These are phyloP conservation scores for Pichia heedii DNA, from an alignment of 805 yeast genomes.

Conservation along the genomic window DNA sequence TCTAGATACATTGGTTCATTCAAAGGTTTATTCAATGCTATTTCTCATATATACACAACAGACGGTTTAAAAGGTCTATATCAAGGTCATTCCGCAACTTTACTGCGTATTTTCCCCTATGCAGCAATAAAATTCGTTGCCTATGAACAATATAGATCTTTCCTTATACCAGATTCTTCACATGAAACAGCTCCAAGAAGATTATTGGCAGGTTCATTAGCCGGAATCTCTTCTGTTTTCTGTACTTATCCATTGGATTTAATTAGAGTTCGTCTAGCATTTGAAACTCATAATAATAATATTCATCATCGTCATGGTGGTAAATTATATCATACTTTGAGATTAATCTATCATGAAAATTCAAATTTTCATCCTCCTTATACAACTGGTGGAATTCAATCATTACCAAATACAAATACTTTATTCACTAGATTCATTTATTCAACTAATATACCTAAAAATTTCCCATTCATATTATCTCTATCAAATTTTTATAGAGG, in stretches of 20 bases:
- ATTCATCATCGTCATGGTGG: conserved; percentile 27
- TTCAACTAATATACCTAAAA: conserved; percentile 13
- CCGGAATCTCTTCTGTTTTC: conserved; percentile 82
- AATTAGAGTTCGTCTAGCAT: conserved; percentile 85
- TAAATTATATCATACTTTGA: conserved; percentile 23
- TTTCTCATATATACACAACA: conserved; percentile 47
- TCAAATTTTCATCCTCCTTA: conserved; percentile 20
- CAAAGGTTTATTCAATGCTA: conserved; percentile 68
- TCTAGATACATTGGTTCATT: conserved; percentile 71
- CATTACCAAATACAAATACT: conserved; percentile 20
- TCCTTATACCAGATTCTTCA: conserved; percentile 64
- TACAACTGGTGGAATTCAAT: conserved; percentile 22
- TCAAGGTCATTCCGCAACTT: conserved; percentile 94
- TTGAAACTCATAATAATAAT: conserved; percentile 48
- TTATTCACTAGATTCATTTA: conserved; percentile 22
- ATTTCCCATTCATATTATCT: conserved; percentile 26
- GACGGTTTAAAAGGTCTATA: conserved; percentile 79
- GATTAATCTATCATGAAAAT: conserved; percentile 25
- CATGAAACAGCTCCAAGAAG: conserved; percentile 79
- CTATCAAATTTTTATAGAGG: conserved; percentile 83
- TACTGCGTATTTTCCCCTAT: conserved; percentile 87
- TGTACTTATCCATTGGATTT: conserved; percentile 89
- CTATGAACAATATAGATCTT: conserved; percentile 80
- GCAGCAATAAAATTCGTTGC: conserved; percentile 96
- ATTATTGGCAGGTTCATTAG: conserved; percentile 78